Evolutionary conservation across 2,329 filamentous ascomycete genomes (phyloP).

Genomic region (Ceratocystis eucalypticola): DNA sequence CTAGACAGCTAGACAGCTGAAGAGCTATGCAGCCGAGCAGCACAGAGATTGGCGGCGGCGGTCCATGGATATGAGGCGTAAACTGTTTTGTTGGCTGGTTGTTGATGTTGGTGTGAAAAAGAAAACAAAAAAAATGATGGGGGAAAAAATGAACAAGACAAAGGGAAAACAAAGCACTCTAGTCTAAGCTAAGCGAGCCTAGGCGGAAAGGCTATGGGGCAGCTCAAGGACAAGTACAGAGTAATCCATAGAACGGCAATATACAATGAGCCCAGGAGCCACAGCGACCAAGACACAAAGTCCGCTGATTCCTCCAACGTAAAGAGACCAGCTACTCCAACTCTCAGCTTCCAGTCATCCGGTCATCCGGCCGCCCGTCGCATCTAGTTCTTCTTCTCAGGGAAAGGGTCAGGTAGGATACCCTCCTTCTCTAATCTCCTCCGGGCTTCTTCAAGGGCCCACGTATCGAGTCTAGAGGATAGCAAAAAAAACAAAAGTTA

Average conservation of each 20-base stretch:
- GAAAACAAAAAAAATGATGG: slow-evolving; percentile 7
- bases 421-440: slow-evolving; percentile 92
- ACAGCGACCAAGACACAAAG: too few relatives aligned
- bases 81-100: slow-evolving; percentile 14
- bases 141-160: background rate
- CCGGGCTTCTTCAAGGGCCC: slow-evolving; percentile 93
- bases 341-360: background rate
- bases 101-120: slow-evolving; percentile 10
- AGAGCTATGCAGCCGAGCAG: too few relatives aligned
- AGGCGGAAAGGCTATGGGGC: too few relatives aligned
- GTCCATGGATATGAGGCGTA: slow-evolving; percentile 8
- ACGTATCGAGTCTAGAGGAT: slow-evolving; percentile 77
- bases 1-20: background rate
- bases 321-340: background rate
- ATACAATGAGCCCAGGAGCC: too few relatives aligned
- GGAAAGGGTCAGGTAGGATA: slow-evolving; percentile 65
- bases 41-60: background rate
- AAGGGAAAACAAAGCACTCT: slow-evolving; percentile 7
- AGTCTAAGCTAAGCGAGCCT: too few relatives aligned
- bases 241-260: too few relatives aligned
- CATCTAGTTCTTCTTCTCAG: slow-evolving; percentile 40
- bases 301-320: background rate
- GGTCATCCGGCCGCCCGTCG: slow-evolving; percentile 3
- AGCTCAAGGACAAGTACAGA: too few relatives aligned
- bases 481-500: background rate